These are phyloP conservation scores for Aegilops longissima DNA, from an alignment of 176 grass and related monocot genomes.

Conservation along the genomic window DNA sequence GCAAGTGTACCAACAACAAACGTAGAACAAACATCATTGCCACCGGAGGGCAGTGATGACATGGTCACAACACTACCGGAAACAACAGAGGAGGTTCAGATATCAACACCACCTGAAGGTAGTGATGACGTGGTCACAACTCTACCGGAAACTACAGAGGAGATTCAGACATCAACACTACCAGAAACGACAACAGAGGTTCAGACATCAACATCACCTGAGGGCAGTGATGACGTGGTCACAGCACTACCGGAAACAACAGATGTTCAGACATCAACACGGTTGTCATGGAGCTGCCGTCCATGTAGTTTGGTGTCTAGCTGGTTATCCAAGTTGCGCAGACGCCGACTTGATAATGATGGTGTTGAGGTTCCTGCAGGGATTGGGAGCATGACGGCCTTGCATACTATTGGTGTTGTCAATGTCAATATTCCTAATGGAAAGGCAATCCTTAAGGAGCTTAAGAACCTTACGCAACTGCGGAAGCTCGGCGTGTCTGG, in stretches of 20 bases:
- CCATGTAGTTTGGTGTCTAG: background rate
- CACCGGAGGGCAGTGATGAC: background rate
- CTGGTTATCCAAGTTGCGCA: background rate
- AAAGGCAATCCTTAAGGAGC: background rate
- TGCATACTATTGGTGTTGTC: background rate
- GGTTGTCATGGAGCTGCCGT: background rate
- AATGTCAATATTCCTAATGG: background rate
- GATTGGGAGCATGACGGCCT: background rate
- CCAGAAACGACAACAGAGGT: no score
- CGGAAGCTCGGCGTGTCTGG: background rate
- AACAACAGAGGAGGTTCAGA: background rate
- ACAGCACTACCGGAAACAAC: fast-evolving
- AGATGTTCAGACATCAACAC: background rate
- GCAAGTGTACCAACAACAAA: background rate
- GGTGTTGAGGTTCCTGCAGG: background rate
- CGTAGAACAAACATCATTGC: background rate
- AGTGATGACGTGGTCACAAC: background rate
- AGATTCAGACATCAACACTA: background rate
- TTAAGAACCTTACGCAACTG: background rate
- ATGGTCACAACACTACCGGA: background rate
- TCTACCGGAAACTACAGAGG: fast-evolving
- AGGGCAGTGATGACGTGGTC: background rate
- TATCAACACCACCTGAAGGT: background rate
- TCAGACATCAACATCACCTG: background rate
- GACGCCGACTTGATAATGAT: background rate